Evolutionary conservation across 768 basidiomycete genomes (phyloP).

Genomic region (Botryobasidium botryosum): DNA sequence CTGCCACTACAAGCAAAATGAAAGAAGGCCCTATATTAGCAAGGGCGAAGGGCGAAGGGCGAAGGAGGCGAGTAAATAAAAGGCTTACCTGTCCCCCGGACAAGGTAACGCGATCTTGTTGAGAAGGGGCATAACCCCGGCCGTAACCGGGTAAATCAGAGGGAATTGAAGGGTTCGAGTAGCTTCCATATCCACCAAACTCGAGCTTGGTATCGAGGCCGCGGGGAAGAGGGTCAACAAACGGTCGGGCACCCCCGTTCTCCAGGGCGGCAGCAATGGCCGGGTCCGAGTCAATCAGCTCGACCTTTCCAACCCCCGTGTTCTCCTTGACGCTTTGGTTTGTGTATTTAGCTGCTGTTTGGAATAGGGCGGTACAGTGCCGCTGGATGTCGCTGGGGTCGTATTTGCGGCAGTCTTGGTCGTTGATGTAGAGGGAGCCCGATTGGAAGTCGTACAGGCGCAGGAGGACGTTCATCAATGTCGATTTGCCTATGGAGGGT

Average conservation of each 20-base stretch:
- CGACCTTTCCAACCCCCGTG: conserved; percentile 66
- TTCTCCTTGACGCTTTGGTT: conserved; percentile 65
- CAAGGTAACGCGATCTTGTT: conserved; percentile 27
- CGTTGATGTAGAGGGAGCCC: conserved; percentile 56
- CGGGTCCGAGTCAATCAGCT: conserved; percentile 36
- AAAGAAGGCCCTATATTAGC: conserved; percentile 29
- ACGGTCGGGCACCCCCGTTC: conserved; percentile 49
- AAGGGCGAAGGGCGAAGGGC: neutral
- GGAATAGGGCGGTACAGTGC: conserved; percentile 67
- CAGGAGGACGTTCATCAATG: conserved; percentile 64
- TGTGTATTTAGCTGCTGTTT: conserved; percentile 61
- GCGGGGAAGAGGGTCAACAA: conserved; percentile 48
- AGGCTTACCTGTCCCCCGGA: conserved; percentile 77
- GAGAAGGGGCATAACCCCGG: neutral
- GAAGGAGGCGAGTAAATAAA: conserved; percentile 3
- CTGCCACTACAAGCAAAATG: conserved; percentile 45
- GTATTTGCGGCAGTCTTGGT: conserved; percentile 44
- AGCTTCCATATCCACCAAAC: too few species aligned
- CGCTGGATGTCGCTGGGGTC: conserved; percentile 54
- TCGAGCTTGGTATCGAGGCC: conserved; percentile 64
- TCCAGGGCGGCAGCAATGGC: conserved; percentile 48
- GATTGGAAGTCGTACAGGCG: conserved; percentile 61
- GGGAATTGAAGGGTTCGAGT: too few species aligned
- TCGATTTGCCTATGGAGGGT: conserved; percentile 54
- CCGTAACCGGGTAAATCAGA: neutral